Evolutionary conservation across 2,329 filamentous ascomycete species (phyloP).

Genomic region (Phoma sp.): DNA sequence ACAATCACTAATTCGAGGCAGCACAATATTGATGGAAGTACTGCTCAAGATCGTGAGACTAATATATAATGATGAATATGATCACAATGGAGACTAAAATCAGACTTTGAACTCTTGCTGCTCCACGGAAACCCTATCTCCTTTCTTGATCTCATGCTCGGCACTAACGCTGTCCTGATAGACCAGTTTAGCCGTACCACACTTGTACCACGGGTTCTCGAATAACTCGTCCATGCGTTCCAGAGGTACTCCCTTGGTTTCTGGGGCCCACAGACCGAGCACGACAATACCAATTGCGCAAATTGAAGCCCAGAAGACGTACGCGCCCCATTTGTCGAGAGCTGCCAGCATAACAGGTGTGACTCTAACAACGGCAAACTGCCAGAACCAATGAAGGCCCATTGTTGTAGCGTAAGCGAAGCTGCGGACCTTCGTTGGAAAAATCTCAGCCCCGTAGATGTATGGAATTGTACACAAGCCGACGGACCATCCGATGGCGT

Average conservation of each 20-base stretch:
- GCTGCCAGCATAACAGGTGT: background rate
- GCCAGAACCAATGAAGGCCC: constrained; percentile 1
- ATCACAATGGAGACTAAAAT: background rate
- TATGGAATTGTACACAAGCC: background rate
- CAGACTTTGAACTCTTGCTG: background rate
- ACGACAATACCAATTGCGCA: background rate
- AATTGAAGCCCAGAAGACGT: background rate
- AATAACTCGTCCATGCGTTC: constrained; percentile 1
- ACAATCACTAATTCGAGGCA: no score
- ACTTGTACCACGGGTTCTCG: background rate
- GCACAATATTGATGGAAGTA: no score
- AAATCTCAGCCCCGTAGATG: constrained; percentile 1
- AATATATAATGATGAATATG: no score
- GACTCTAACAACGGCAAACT: background rate
- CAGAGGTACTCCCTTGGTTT: background rate
- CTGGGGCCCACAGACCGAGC: background rate
- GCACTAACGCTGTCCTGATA: background rate
- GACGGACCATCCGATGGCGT: background rate
- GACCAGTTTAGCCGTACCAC: background rate
- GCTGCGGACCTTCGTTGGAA: background rate
- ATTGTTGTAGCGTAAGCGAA: background rate
- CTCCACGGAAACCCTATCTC: background rate
- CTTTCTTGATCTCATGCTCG: background rate
- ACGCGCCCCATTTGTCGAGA: background rate
- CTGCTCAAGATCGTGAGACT: no score